Evolutionary conservation across 306 rosid genomes (phyloP).

Genomic region (Trichosanthes cucumerina): DNA sequence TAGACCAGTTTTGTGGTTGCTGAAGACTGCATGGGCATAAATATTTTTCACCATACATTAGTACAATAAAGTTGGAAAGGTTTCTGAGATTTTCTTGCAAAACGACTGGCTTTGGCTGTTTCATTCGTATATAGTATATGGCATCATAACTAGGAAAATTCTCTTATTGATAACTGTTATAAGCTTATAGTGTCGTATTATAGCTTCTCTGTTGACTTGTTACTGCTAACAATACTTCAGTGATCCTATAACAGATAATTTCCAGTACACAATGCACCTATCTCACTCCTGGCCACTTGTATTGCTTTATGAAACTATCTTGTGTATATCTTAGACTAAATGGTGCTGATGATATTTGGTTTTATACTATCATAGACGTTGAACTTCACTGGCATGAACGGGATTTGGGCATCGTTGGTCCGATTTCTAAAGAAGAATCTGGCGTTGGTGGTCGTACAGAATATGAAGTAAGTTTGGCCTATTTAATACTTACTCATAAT

Average conservation of each 20-base stretch:
- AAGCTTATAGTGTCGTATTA: not conserved
- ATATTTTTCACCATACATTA: not conserved
- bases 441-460: slow-evolving; percentile 55
- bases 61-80: not conserved
- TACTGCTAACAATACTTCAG: not conserved
- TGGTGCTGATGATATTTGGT: slow-evolving; percentile 2
- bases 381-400: slow-evolving; percentile 48
- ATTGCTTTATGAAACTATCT: not conserved
- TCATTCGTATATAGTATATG: not conserved
- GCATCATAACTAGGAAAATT: not conserved
- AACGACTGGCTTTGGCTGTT: not conserved
- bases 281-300: not conserved
- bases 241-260: not conserved
- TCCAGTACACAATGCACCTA: not conserved
- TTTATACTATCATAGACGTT: slow-evolving; percentile 39
- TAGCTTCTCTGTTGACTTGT: not conserved
- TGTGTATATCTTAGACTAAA: not conserved
- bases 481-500: not conserved
- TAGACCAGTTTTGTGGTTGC: not conserved
- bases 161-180: not conserved
- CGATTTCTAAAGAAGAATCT: slow-evolving; percentile 43
- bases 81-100: not conserved
- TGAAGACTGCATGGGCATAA: not conserved
- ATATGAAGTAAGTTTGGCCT: slow-evolving; percentile 48
- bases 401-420: slow-evolving; percentile 35